A percentile compares a stretch with the other conserved stretches of the same genome.
phyloP scores from a whole-genome alignment of 805 yeast genomes.

The Saturnispora hagleri region DNA sequence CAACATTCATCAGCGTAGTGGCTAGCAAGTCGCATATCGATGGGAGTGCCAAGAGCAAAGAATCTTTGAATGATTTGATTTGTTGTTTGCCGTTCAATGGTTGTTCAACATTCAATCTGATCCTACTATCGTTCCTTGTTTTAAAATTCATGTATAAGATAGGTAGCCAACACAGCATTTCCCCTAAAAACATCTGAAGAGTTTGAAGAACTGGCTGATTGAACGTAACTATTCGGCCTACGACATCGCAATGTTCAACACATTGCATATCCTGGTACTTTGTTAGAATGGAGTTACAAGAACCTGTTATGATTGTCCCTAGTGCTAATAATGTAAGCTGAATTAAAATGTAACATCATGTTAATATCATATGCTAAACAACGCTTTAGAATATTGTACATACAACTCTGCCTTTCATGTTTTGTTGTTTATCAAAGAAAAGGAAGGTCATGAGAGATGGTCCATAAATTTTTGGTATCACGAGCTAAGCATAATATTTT shows the following conservation, averaged over 20 bases:
- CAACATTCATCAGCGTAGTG: slow-evolving; percentile 71
- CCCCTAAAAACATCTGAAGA: slow-evolving; percentile 75
- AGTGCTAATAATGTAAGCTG: slow-evolving; percentile 26
- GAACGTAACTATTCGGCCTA: slow-evolving; percentile 41
- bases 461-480: background rate
- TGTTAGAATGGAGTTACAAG: slow-evolving; percentile 63
- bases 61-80: slow-evolving; percentile 17
- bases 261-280: slow-evolving; percentile 72
- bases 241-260: slow-evolving; percentile 43
- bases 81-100: slow-evolving; percentile 9
- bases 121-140: background rate
- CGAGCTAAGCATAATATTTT: background rate
- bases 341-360: background rate
- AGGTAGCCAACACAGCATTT: slow-evolving; percentile 35
- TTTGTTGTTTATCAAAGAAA: background rate
- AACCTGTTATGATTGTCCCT: slow-evolving; percentile 61
- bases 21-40: slow-evolving; percentile 63
- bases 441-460: background rate
- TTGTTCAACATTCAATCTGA: slow-evolving; percentile 2
- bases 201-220: slow-evolving; percentile 78
- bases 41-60: slow-evolving; percentile 44
- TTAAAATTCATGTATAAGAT: slow-evolving; percentile 11
- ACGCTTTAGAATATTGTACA: background rate
- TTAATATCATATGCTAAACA: background rate
- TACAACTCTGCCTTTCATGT: background rate